These are phyloP conservation scores for Podaxis sp. DNA, from an alignment of 768 basidiomycete species.

Conservation along the genomic window DNA sequence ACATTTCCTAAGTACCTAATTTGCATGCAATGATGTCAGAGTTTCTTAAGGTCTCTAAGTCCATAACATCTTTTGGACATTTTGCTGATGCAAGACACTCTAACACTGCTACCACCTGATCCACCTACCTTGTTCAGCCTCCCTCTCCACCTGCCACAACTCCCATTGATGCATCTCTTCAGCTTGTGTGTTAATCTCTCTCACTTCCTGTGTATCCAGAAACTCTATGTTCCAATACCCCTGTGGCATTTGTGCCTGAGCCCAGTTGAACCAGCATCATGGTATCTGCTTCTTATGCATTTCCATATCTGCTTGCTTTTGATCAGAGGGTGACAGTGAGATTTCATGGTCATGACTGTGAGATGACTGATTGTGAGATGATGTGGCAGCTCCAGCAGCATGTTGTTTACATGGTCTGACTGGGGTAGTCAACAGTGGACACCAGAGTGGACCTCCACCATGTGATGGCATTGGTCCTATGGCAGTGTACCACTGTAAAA, in stretches of 20 bases:
- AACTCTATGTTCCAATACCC: conserved; percentile 92
- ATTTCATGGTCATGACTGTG: conserved; percentile 14
- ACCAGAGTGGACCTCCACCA: conserved; percentile 73
- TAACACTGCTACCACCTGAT: conserved; percentile 24
- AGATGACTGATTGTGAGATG: no score
- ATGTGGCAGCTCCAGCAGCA: conserved; percentile 8
- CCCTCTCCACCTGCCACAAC: conserved; percentile 53
- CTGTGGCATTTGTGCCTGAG: conserved; percentile 72
- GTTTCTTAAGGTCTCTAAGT: no score
- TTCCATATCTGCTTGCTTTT: conserved; percentile 31
- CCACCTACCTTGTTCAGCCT: conserved; percentile 52
- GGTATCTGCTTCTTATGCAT: conserved; percentile 70
- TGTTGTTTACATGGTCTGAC: conserved; percentile 30
- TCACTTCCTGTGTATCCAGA: conserved; percentile 77
- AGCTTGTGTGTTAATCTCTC: conserved; percentile 72
- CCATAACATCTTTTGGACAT: no score
- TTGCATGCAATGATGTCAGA: no score
- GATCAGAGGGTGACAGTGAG: conserved; percentile 15
- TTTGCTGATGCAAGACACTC: no score
- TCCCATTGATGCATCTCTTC: conserved; percentile 72
- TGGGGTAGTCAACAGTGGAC: conserved; percentile 50
- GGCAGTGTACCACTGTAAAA: conserved; percentile 75
- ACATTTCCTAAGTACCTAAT: no score
- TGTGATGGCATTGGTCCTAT: conserved; percentile 70
- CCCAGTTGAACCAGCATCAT: conserved; percentile 72